A percentile compares a stretch with the other conserved stretches of the same genome.
phyloP scores from a whole-genome alignment of 2,329 filamentous ascomycete genomes.

The Colletotrichum plurivorum region DNA sequence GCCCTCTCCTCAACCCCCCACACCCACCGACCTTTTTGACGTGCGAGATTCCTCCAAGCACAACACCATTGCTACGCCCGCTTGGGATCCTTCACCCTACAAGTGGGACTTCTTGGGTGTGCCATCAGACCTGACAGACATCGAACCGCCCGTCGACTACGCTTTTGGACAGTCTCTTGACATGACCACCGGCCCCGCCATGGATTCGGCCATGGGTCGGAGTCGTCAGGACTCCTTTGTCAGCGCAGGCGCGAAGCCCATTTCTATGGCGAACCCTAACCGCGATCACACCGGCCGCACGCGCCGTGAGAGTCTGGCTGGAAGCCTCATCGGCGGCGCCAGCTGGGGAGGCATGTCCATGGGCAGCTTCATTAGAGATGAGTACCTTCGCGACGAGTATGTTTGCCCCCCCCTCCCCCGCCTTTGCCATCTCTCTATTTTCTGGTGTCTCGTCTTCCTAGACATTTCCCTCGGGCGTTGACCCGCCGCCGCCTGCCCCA shows the following conservation, averaged over 20 bases:
- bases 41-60: constrained; percentile 50
- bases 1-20: constrained; percentile 61
- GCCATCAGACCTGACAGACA: constrained; percentile 37
- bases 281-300: constrained; percentile 70
- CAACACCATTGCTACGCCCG: constrained; percentile 51
- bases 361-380: constrained; percentile 96
- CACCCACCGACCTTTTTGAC: constrained; percentile 53
- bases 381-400: constrained; percentile 98
- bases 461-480: constrained; percentile 10
- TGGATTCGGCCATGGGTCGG: constrained; percentile 71
- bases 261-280: constrained; percentile 76
- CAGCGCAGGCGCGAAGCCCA: constrained; percentile 75
- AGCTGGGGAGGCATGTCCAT: constrained; percentile 98
- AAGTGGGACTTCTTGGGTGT: constrained; percentile 34
- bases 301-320: constrained; percentile 73
- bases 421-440: not conserved
- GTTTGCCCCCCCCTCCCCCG: constrained; percentile 53
- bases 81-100: constrained; percentile 42
- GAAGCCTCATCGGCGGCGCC: constrained; percentile 83
- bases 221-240: constrained; percentile 76
- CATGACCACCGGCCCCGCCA: constrained; percentile 72
- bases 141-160: constrained; percentile 44
- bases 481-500: constrained; percentile 15
- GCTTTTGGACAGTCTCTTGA: constrained; percentile 47
- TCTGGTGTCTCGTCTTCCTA: constrained; percentile 8